These are phyloP conservation scores for Backusella psychrophila DNA, from an alignment of 192 early-diverging fungal genomes.

Conservation along the genomic window DNA sequence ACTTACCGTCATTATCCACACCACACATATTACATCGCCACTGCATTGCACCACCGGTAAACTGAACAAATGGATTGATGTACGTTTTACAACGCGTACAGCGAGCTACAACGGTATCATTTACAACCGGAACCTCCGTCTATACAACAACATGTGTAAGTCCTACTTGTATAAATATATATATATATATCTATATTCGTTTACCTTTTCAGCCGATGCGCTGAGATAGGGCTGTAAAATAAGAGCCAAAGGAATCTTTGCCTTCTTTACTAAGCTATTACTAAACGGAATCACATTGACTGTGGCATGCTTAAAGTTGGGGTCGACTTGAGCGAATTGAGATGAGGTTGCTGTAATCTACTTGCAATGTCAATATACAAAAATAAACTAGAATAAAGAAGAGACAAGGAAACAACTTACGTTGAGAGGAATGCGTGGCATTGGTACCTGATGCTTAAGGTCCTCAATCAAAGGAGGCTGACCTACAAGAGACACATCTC, in stretches of 20 bases:
- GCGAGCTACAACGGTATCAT: slow-evolving; percentile 76
- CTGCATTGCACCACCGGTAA: slow-evolving; percentile 84
- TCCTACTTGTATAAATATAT: no score
- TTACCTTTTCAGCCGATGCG: slow-evolving; percentile 45
- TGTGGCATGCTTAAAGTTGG: slow-evolving; percentile 84
- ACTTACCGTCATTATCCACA: slow-evolving; percentile 74
- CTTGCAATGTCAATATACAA: not conserved
- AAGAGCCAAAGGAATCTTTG: slow-evolving; percentile 79
- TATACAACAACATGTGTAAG: not conserved
- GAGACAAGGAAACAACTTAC: not conserved
- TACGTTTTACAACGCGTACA: slow-evolving; percentile 94
- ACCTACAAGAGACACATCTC: slow-evolving; percentile 51
- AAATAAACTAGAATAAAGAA: not conserved
- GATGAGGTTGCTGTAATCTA: slow-evolving; percentile 16
- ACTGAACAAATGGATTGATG: slow-evolving; percentile 89
- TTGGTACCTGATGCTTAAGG: slow-evolving; percentile 59
- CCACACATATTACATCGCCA: slow-evolving; percentile 94
- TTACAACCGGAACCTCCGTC: slow-evolving; percentile 34
- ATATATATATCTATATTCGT: slow-evolving; percentile 29
- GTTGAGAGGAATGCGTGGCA: slow-evolving; percentile 1
- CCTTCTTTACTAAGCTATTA: slow-evolving; percentile 71
- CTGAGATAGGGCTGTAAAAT: slow-evolving; percentile 88
- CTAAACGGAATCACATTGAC: slow-evolving; percentile 83
- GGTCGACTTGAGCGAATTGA: slow-evolving; percentile 64
- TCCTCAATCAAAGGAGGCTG: slow-evolving; percentile 68